Base-by-base conservation (phyloP, 2,329 filamentous ascomycete genomes). In the Botrytis medusae region DNA sequence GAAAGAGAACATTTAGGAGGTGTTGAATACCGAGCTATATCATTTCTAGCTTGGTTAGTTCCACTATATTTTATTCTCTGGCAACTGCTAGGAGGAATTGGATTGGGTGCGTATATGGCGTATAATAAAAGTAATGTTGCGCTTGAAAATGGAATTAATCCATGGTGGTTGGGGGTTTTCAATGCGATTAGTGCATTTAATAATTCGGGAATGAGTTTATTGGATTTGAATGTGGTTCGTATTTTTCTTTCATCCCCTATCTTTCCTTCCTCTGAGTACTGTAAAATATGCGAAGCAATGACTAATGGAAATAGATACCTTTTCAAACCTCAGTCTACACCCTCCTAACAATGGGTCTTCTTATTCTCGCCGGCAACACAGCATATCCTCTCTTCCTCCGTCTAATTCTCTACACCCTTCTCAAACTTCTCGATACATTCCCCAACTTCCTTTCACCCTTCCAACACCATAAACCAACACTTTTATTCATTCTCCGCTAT, bases 161-260 rank as follows among this genome's bases (percentile, higher is more conserved):
- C 90, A 48, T 92, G 88, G 88, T 92, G 90, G 90, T 83, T 89
- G 3, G 90, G 90, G 59, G 86, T 89, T 62, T 93, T 92, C 82
- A 90, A 91, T 74, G 88, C 88, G 2, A 86, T 89, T 7, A 91
- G 89, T 29, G 90, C 90, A 0, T 93, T 92, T 81, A 92, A 91
- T 81, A 92, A 92, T 76, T 89, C 86, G n/a, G 90, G 90, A 59
- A 91, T 93, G 89, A 88, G 87, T 32, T 83, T 92, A 51, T 82
- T 92, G 20, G 90, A 92, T 79, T 86, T 87, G 59, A 92, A 91
- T 78, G 90, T 93, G 82, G 83, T 83, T 74, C 83, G 75, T 74
- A 54, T 54, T 79, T 70, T 84, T 20, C 59, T 22, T 54, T 57
- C 14, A 16, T 40, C 4, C 9, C 20, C 5, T 6, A 10, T 34